A percentile compares a stretch with the other conserved stretches of the same genome.
phyloP scores from a whole-genome alignment of 2,329 filamentous ascomycete species.

The Moelleriella libera region DNA sequence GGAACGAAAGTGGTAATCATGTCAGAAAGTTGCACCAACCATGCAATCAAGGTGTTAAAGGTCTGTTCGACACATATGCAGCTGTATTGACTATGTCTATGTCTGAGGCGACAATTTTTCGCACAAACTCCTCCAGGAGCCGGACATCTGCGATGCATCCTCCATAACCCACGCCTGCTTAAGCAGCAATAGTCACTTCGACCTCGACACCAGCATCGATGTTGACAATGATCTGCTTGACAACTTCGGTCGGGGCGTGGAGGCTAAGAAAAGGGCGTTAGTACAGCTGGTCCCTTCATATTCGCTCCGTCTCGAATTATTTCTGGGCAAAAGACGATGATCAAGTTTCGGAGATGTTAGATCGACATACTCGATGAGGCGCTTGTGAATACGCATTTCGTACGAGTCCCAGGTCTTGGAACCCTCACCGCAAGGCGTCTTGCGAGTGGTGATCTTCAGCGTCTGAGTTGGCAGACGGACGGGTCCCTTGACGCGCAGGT shows the following conservation, averaged over 20 bases:
- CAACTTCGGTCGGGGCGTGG: constrained; percentile 92
- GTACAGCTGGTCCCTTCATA: background rate
- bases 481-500: constrained; percentile 94
- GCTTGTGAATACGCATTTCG: constrained; percentile 99
- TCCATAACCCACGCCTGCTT: constrained; percentile 17
- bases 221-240: constrained; percentile 95
- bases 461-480: constrained; percentile 96
- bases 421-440: constrained; percentile 99
- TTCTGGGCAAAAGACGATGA: background rate
- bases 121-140: too few species aligned
- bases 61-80: too few species aligned
- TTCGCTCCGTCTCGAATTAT: background rate
- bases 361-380: constrained; percentile 69
- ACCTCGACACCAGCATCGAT: constrained; percentile 90
- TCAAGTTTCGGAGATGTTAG: background rate
- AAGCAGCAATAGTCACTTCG: constrained; percentile 83
- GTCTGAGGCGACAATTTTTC: too few species aligned
- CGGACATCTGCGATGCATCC: too few species aligned
- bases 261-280: constrained; percentile 36
- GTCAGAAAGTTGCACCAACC: too few species aligned
- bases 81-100: too few species aligned
- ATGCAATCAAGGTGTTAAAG: too few species aligned
- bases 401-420: constrained; percentile 99
- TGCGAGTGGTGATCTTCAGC: constrained; percentile 92
- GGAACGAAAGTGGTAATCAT: too few species aligned